Conservation (phyloP, 306 rosid species). For the Glycine tomentella region DNA sequence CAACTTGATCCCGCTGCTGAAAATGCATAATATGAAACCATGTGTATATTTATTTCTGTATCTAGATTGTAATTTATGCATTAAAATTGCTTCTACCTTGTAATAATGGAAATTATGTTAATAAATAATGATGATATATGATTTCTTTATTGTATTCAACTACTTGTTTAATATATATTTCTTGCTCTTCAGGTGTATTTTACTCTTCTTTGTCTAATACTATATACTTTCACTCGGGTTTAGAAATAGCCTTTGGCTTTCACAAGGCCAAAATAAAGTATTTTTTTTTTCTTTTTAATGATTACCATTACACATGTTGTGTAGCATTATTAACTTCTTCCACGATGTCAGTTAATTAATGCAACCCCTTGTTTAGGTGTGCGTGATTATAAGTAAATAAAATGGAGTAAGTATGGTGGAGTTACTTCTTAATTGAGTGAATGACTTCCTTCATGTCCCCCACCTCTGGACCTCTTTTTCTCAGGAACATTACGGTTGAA, state of each 20-base stretch:
- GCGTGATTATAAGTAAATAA: background rate
- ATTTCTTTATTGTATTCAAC: slow-evolving; percentile 1
- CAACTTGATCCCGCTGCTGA: too few relatives aligned
- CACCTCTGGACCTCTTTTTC: background rate
- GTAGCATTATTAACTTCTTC: background rate
- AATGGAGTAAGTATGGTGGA: background rate
- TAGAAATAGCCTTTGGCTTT: background rate
- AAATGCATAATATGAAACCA: too few relatives aligned
- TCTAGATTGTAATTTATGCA: too few relatives aligned
- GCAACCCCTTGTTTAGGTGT: background rate
- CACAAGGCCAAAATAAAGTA: background rate
- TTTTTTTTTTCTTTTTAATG: background rate
- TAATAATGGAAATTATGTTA: slow-evolving; percentile 12
- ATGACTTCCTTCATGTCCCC: background rate
- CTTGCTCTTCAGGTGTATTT: background rate
- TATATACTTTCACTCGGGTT: background rate
- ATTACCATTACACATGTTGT: background rate
- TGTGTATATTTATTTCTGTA: too few relatives aligned
- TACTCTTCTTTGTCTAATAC: background rate
- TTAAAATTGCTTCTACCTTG: background rate
- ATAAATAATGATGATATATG: background rate
- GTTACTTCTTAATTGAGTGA: background rate
- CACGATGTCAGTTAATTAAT: too few relatives aligned
- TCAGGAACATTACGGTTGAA: background rate
- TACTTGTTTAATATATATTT: background rate